Evolutionary conservation across 176 grass and related monocot species (phyloP).

Genomic region (Phoenix dactylifera): DNA sequence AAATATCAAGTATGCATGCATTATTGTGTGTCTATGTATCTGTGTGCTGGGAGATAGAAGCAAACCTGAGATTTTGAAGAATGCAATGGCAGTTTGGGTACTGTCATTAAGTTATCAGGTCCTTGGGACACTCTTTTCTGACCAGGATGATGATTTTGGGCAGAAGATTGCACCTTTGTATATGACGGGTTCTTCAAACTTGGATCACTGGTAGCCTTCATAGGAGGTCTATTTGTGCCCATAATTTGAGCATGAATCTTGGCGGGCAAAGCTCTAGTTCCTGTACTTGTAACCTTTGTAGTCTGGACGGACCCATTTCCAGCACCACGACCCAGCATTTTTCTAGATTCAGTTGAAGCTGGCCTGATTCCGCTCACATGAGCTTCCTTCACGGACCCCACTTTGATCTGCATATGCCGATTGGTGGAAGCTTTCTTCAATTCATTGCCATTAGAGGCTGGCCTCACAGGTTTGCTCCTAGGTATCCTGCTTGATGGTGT

Average conservation of each 20-base stretch:
- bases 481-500: conserved; percentile 4
- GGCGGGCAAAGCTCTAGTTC: conserved; percentile 8
- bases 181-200: conserved; percentile 19
- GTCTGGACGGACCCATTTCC: conserved; percentile 8
- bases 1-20: background rate
- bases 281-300: background rate
- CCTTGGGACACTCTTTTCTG: conserved; percentile 25
- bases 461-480: conserved; percentile 3
- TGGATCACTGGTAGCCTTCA: conserved; percentile 24
- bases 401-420: conserved; percentile 22
- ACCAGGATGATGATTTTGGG: conserved; percentile 21
- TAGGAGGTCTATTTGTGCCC: background rate
- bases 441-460: conserved; percentile 10
- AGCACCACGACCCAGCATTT: background rate
- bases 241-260: conserved; percentile 8
- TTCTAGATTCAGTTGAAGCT: conserved; percentile 23
- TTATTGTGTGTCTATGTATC: no score
- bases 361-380: conserved; percentile 11
- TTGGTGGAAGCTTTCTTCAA: conserved; percentile 35
- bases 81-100: conserved; percentile 16
- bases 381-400: conserved; percentile 7
- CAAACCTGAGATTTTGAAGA: conserved; percentile 44
- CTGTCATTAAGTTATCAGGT: conserved; percentile 13
- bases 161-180: conserved; percentile 19
- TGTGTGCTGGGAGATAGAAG: background rate